Base-by-base conservation (phyloP, 2,329 filamentous ascomycete genomes). In the Aspergillus sp. region DNA sequence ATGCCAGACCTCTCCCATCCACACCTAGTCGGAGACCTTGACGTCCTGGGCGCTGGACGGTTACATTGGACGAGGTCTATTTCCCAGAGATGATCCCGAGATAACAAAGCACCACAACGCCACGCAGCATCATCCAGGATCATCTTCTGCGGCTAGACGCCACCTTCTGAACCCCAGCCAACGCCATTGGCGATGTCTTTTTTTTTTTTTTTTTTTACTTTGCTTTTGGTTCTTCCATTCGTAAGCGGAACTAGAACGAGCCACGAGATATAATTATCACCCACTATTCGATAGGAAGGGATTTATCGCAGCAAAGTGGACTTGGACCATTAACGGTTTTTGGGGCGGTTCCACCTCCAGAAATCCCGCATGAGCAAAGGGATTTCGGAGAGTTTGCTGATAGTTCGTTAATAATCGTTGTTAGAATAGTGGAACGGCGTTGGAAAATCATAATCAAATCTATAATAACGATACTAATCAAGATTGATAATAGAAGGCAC, bases 161-260 rank as follows among this genome's bases (percentile, higher is more conserved):
- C 58, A 54, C 55, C 38, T 42, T 54, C 53, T 54, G 45, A 51
- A 54, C 51, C 49, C 47, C 40, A 13, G 35, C 13, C 8, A 38
- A n/a, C 35, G 35, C 35, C 35, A 13, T 30, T 30, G 26, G 26
- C 10, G 9, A 7, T 9, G 35, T 38, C 16, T 38, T 17, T n/a
- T n/a, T n/a, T n/a, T n/a, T n/a, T n/a, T n/a, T n/a, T n/a, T n/a
- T n/a, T n/a, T n/a, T n/a, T n/a, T n/a, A n/a, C n/a, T n/a, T 38
- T 38, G 26, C 26, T 30, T 30, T 11, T 30, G 26, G 7, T 3
- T 30, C 26, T 30, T 30, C 10, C 26, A 11, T 11, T 30, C 26
- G 26, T 30, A 30, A 30, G 8, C 26, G 8, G 26, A 4, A 30
- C 26, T 13, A 4, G 13, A 17, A n/a, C 10, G 35, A 17, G 35